A percentile compares a stretch with the other conserved stretches of the same genome.
These are phyloP conservation scores for Evansstolkia leycettana DNA, from an alignment of 495 filamentous ascomycete species.

Conservation along the genomic window DNA sequence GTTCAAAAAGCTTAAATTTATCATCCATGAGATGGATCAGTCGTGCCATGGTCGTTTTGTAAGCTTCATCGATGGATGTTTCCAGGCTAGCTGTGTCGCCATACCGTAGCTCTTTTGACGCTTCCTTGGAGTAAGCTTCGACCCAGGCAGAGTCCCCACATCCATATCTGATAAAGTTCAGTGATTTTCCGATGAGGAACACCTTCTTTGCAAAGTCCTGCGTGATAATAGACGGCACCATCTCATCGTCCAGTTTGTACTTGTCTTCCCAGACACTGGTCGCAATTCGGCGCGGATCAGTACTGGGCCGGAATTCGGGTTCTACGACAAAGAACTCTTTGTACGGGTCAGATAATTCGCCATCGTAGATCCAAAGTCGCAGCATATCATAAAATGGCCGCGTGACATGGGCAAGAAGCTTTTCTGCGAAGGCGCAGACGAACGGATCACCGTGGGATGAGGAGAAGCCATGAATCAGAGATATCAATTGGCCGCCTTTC, in stretches of 20 bases:
- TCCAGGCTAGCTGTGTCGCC: conserved; percentile 89
- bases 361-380: conserved; percentile 95
- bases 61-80: conserved; percentile 88
- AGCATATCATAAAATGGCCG: conserved; percentile 95
- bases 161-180: conserved; percentile 95
- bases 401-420: conserved; percentile 82
- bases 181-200: conserved; percentile 90
- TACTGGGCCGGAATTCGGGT: conserved; percentile 37
- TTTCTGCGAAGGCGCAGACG: conserved; percentile 86
- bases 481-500: conserved; percentile 89
- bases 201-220: conserved; percentile 89
- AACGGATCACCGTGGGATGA: conserved; percentile 92
- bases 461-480: conserved; percentile 84
- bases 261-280: conserved; percentile 97
- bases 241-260: conserved; percentile 71
- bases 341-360: conserved; percentile 91
- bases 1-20: conserved; percentile 89
- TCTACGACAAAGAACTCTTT: conserved; percentile 92
- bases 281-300: conserved; percentile 51
- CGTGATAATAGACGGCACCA: conserved; percentile 88
- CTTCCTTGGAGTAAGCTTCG: conserved; percentile 85
- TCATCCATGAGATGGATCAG: conserved; percentile 88
- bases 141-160: conserved; percentile 94
- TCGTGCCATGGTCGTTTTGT: conserved; percentile 93
- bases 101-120: conserved; percentile 85